Conservation (phyloP, 1,139 yeast genomes). For the Maudiozyma humilis region DNA sequence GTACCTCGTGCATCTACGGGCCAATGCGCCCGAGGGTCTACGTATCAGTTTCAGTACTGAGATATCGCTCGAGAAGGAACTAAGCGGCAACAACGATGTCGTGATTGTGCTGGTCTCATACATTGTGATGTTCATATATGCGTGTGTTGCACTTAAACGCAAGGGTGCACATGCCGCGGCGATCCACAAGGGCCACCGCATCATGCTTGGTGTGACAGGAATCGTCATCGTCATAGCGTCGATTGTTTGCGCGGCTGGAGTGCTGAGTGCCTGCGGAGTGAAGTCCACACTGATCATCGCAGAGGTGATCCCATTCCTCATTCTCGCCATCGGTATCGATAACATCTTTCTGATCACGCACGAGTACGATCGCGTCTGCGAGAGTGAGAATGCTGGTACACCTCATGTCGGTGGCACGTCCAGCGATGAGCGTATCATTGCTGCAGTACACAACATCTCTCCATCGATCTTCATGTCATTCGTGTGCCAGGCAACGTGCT, state of each 20-base stretch:
- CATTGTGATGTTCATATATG: conserved; percentile 81
- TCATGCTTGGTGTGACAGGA: conserved; percentile 73
- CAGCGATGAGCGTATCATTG: conserved; percentile 47
- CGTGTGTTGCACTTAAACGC: conserved; percentile 62
- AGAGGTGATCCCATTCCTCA: conserved; percentile 91
- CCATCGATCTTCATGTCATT: conserved; percentile 82
- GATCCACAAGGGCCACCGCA: conserved; percentile 35
- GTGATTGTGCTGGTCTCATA: conserved; percentile 67
- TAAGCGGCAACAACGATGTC: conserved; percentile 73
- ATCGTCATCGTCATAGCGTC: conserved; percentile 72
- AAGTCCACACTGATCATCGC: conserved; percentile 89
- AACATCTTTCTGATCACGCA: conserved; percentile 81
- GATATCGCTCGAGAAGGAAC: conserved; percentile 71
- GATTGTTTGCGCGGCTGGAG: conserved; percentile 72
- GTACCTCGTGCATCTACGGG: conserved; percentile 41
- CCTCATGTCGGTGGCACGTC: conserved; percentile 34
- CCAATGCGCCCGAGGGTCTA: conserved; percentile 44
- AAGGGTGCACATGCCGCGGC: conserved; percentile 11
- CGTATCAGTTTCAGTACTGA: conserved; percentile 73
- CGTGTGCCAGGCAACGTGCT: conserved; percentile 66
- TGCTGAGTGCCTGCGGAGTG: conserved; percentile 65
- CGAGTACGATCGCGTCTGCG: conserved; percentile 54
- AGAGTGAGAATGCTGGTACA: conserved; percentile 23
- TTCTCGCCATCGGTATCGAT: conserved; percentile 91
- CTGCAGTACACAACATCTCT: conserved; percentile 65